Evolutionary conservation across 805 yeast species (phyloP), one percentile per base, ranked within the genome.

Genomic region (Schizosaccharomyces cryophilus): DNA sequence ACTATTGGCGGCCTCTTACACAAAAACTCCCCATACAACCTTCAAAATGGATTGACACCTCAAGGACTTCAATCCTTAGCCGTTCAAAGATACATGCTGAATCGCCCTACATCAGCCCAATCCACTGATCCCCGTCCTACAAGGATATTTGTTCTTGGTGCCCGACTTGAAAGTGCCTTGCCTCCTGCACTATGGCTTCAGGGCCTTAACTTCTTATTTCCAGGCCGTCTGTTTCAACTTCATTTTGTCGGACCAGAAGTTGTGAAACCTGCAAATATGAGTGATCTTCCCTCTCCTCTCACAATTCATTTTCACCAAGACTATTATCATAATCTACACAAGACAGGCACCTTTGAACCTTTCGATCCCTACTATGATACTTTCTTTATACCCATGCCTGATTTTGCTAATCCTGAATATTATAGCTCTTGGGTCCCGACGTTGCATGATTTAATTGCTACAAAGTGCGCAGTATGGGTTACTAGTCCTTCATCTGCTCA

Each of bases 161-260:
- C 98, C 4, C 80, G 94, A 65, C 86, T 94, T 66, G 98, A 93
- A 73, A 82, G 95, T 15, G 86, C 87, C 76, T 75, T 93, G 62
- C 98, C 98, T 3, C 85, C 86, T 35, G 94, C 85, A 69, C 90
- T 89, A 56, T 93, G 98, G 98, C 85, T 86, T 71, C 97, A 93
- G 73, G 60, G 60, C 7, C 74, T 93, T 65, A 83, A 87, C 35
- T 87, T 80, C 69, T 73, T 93, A 62, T 85, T 88, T 74, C 96
- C 97, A 17, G 81, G 81, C 61, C 80, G 83, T 63, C 79, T 80
- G 63, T 81, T 93, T 67, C 95, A 93, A 71, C 73, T 93, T 58
- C 95, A 88, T 69, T 87, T 93, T 72, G 80, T 93, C 65, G 98
- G 98, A 0, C 96, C 97, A 9, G 96, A 93, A 73, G 80, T 87